These are phyloP conservation scores for Kodamaea alishanica DNA, from an alignment of 1,139 yeast species.

Conservation along the genomic window DNA sequence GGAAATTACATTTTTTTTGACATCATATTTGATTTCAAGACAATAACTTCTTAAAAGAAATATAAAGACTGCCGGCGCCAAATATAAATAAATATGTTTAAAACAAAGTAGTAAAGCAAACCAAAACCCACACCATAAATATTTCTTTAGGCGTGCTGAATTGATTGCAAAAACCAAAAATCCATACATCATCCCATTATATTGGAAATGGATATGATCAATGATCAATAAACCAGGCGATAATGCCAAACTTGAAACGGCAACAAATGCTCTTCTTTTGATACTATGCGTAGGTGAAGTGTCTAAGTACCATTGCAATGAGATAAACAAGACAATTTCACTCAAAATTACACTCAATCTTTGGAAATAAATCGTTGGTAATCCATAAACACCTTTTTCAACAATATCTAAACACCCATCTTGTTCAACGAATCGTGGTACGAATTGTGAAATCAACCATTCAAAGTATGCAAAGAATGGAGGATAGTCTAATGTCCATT, in stretches of 20 bases:
- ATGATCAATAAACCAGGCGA: conserved; percentile 87
- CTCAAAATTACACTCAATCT: conserved; percentile 73
- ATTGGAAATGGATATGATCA: conserved; percentile 93
- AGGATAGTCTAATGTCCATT: conserved; percentile 97
- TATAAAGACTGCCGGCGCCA: conserved; percentile 92
- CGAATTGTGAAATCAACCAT: conserved; percentile 68
- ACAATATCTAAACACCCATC: conserved; percentile 83
- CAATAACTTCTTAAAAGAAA: conserved; percentile 73
- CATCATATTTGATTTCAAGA: conserved; percentile 40
- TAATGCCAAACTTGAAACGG: conserved; percentile 76
- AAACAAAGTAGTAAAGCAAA: conserved; percentile 81
- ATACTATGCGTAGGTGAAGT: conserved; percentile 32
- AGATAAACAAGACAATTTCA: conserved; percentile 66
- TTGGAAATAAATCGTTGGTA: conserved; percentile 79
- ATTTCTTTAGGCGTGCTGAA: conserved; percentile 57
- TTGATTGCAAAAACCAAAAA: conserved; percentile 70
- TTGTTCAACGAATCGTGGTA: conserved; percentile 55
- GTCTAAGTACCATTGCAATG: conserved; percentile 70
- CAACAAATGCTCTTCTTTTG: conserved; percentile 57
- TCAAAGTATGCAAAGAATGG: conserved; percentile 97
- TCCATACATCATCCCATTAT: conserved; percentile 91
- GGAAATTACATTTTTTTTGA: conserved; percentile 19
- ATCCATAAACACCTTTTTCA: conserved; percentile 61
- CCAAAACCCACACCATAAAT: conserved; percentile 64
- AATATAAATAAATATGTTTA: conserved; percentile 87